phyloP scores from a whole-genome alignment of 1,284 basidiomycete genomes.

The Butyriboletus appendiculatus region DNA sequence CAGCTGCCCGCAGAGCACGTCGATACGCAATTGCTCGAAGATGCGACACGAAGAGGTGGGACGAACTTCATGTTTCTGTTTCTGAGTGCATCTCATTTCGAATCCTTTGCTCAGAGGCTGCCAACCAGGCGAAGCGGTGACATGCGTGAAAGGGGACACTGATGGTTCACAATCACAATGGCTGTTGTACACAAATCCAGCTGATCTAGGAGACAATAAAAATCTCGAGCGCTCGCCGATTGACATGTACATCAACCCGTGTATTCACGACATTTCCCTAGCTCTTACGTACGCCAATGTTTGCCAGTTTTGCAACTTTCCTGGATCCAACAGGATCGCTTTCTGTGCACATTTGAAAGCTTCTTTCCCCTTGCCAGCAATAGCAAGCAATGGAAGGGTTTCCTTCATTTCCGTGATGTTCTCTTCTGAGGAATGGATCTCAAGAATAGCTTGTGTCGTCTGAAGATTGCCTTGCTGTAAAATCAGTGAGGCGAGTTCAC shows the following conservation, averaged over 20 bases:
- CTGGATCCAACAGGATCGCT: slow-evolving; percentile 69
- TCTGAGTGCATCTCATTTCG: slow-evolving; percentile 6
- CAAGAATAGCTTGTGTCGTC: slow-evolving; percentile 43
- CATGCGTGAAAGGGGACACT: background rate
- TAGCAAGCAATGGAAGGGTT: slow-evolving; percentile 47
- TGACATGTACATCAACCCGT: background rate
- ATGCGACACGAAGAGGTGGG: slow-evolving; percentile 92
- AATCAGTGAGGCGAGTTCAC: slow-evolving; percentile 53
- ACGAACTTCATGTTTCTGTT: background rate
- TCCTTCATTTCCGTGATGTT: slow-evolving; percentile 36
- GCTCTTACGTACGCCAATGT: slow-evolving; percentile 55
- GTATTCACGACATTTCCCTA: slow-evolving; percentile 26
- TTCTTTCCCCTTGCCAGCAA: slow-evolving; percentile 36
- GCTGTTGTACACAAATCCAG: background rate
- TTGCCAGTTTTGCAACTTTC: slow-evolving; percentile 58
- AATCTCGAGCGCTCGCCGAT: background rate
- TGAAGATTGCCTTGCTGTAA: slow-evolving; percentile 48
- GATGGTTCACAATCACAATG: background rate
- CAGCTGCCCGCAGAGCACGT: slow-evolving; percentile 92
- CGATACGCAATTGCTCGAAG: slow-evolving; percentile 95
- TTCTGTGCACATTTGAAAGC: slow-evolving; percentile 57
- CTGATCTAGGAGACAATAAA: background rate
- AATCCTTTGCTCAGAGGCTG: slow-evolving; percentile 45
- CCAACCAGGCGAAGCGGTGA: slow-evolving; percentile 58
- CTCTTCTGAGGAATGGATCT: slow-evolving; percentile 30